These are phyloP conservation scores for Xylaria palmicola DNA, from an alignment of 495 filamentous ascomycete genomes.

Conservation along the genomic window DNA sequence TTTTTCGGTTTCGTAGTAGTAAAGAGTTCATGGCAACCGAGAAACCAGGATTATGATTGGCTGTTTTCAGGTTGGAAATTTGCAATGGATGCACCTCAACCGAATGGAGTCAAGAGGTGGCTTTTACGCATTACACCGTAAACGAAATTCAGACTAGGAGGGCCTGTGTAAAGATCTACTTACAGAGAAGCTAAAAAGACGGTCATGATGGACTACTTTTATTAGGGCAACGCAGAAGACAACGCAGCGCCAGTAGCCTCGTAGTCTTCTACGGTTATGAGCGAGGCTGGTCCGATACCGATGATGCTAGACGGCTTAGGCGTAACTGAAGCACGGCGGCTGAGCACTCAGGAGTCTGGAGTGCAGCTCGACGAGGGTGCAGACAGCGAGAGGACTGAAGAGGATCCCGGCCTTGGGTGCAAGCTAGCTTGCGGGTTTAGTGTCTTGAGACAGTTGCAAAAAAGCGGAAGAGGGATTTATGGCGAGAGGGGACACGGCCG, in stretches of 20 bases:
- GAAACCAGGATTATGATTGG: background rate
- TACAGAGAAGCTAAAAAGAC: slow-evolving; percentile 84
- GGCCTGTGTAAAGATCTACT: slow-evolving; percentile 33
- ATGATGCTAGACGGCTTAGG: background rate
- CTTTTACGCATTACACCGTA: background rate
- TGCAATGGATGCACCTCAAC: background rate
- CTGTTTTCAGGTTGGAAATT: background rate
- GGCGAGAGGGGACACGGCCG: no score
- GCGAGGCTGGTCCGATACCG: background rate
- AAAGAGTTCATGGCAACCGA: background rate
- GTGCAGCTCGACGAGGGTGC: background rate
- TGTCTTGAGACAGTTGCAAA: background rate
- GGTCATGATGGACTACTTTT: slow-evolving; percentile 60
- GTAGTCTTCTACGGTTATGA: background rate
- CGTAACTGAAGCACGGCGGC: background rate
- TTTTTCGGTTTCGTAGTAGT: no score
- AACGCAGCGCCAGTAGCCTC: background rate
- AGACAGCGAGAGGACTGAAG: no score
- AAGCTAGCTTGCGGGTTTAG: background rate
- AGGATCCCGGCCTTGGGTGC: no score
- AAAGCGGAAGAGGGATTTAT: background rate
- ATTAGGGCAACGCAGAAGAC: background rate
- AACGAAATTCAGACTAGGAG: slow-evolving; percentile 5
- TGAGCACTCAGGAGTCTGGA: background rate
- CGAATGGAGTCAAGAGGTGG: background rate